These are phyloP conservation scores for Suillus clintonianus DNA, from an alignment of 768 basidiomycete species.

Conservation along the genomic window DNA sequence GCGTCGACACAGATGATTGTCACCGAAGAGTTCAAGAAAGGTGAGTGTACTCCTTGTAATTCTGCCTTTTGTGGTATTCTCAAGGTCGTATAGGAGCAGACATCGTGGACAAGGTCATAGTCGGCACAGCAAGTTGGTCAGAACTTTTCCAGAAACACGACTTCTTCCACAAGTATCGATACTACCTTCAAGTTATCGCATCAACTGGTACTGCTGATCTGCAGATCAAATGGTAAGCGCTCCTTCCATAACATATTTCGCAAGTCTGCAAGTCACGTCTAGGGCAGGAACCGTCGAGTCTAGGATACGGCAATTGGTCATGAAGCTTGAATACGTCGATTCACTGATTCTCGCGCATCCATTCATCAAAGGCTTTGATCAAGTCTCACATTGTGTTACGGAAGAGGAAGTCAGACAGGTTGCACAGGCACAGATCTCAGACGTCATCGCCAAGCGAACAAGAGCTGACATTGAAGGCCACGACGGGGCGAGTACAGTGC, in stretches of 20 bases:
- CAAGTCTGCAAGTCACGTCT: constrained; percentile 14
- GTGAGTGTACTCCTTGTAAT: constrained; percentile 35
- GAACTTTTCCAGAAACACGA: constrained; percentile 95
- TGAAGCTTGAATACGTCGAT: constrained; percentile 97
- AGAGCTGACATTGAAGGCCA: constrained; percentile 78
- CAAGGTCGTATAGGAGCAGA: constrained; percentile 69
- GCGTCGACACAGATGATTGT: constrained; percentile 94
- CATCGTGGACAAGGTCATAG: constrained; percentile 90
- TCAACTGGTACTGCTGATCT: constrained; percentile 82
- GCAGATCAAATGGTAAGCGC: constrained; percentile 87
- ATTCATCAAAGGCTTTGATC: constrained; percentile 92
- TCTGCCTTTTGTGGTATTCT: constrained; percentile 2
- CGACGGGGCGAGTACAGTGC: constrained; percentile 76
- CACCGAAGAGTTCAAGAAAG: constrained; percentile 93
- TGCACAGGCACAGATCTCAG: constrained; percentile 84
- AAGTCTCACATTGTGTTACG: constrained; percentile 77
- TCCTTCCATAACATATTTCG: neutral
- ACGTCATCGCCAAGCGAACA: constrained; percentile 68
- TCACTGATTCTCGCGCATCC: constrained; percentile 91
- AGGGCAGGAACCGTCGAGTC: constrained; percentile 99
- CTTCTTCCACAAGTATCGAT: constrained; percentile 95
- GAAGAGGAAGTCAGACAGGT: constrained; percentile 89
- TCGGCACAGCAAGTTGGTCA: constrained; percentile 82
- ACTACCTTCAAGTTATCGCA: constrained; percentile 95
- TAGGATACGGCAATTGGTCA: constrained; percentile 90